Percentiles rank a stretch among this genome's conserved stretches.
phyloP scores from a whole-genome alignment of 768 basidiomycete species.

The Leccinum fibrillosum region DNA sequence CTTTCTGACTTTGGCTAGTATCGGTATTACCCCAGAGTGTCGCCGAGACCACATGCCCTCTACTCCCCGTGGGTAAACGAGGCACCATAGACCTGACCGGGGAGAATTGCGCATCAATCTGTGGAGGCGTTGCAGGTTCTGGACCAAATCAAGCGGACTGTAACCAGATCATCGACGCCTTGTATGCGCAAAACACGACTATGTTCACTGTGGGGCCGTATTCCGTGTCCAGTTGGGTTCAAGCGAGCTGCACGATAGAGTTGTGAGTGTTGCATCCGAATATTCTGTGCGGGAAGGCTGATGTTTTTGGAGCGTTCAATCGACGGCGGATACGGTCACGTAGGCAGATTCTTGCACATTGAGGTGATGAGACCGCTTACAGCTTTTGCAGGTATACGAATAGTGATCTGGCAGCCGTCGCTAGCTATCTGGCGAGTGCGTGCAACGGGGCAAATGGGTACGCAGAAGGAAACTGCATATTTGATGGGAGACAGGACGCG shows the following conservation, averaged over 20 bases:
- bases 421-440: neutral
- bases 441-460: neutral
- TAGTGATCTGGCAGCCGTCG: neutral
- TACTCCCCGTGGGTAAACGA: neutral
- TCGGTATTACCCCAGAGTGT: neutral
- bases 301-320: conserved; percentile 1
- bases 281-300: neutral
- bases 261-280: conserved; percentile 1
- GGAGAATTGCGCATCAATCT: neutral
- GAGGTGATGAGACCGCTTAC: neutral
- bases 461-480: conserved; percentile 4
- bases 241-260: conserved; percentile 3
- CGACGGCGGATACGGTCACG: conserved; percentile 6
- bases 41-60: neutral
- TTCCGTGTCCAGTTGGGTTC: conserved; percentile 1
- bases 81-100: neutral
- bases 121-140: neutral
- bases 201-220: neutral
- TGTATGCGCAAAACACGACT: neutral
- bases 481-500: conserved; percentile 2
- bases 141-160: conserved; percentile 10
- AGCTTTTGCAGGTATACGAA: conserved; percentile 5
- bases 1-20: neutral
- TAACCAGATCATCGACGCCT: neutral
- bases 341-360: neutral